Base-by-base conservation (phyloP, 352 stramenopile genomes). In the Elongisporangium undulatum region DNA sequence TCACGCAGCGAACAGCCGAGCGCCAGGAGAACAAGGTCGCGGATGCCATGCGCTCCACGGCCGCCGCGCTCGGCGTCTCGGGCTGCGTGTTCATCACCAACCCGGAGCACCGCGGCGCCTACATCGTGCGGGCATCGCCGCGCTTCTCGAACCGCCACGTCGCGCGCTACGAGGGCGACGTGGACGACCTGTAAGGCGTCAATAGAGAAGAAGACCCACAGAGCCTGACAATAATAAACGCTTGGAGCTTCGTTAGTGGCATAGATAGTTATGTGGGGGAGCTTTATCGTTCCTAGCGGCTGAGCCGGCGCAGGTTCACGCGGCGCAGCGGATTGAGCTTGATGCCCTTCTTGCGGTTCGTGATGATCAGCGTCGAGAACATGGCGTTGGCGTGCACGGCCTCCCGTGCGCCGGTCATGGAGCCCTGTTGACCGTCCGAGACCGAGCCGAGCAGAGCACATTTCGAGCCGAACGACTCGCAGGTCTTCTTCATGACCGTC, bases 41-140 rank as follows among this genome's bases (percentile, higher is more conserved):
- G 29, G 90, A 97, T 61, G 97, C 97, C 21, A 99, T 99, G 97
- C 94, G 97, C 61, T 67, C 94, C 66, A 89, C 85, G 8, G 97
- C 96, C 1, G 79, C 96, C 56, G 71, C 83, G 0, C 89, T 96
- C 59, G 92, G 90, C 55, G 90, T 99, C 39, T 81, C 97, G 10
- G 97, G 97, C 55, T 96, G 93, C 72, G 84, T 99, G 53, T 97
- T 99, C 67, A 98, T 99, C 59, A 99, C 97, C 6, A 97, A 97
- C 63, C 92, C 96, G 13, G 91, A 96, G 55, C 90, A 98, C 66
- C 90, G 97, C 70, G 97, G 97, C 39, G 96, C 96, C 8, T 94
- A 97, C 71, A 98, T 99, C 56, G 89, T 96, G 58, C 90, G 90
- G 59, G 95, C 96, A 3, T 87, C 95, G 51, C 97, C 97, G 49